A percentile compares a stretch with the other conserved stretches of the same genome.
phyloP scores from a whole-genome alignment of 2,329 filamentous ascomycete genomes.

The Lasiodiplodia hormozganensis region DNA sequence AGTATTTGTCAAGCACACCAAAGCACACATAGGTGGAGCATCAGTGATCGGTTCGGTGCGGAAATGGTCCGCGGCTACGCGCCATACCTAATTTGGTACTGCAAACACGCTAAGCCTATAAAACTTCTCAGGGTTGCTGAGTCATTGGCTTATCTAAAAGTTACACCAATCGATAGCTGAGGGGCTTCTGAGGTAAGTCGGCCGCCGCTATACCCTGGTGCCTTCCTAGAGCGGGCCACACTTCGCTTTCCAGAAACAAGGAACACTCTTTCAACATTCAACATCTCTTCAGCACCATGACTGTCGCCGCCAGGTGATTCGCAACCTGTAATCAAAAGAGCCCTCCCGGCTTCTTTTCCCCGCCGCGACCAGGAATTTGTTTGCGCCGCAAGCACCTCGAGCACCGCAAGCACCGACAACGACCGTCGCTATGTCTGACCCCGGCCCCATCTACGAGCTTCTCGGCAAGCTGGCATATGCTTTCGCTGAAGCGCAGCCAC shows the following conservation, averaged over 20 bases:
- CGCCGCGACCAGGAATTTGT: not conserved
- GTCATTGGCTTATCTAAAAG: too few relatives aligned
- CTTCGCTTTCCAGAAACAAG: conserved; percentile 11
- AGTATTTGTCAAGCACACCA: conserved; percentile 19
- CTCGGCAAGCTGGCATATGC: conserved; percentile 53
- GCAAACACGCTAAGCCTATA: too few relatives aligned
- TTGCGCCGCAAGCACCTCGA: conserved; percentile 11
- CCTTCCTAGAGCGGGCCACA: conserved; percentile 10
- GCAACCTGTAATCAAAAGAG: not conserved
- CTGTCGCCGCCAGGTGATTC: not conserved
- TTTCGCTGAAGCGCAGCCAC: conserved; percentile 48
- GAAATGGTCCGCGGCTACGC: conserved; percentile 4
- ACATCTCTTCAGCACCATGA: not conserved
- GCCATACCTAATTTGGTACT: too few relatives aligned
- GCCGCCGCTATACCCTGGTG: not conserved
- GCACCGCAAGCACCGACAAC: conserved; percentile 6
- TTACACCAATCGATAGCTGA: too few relatives aligned
- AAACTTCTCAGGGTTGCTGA: rapidly evolving
- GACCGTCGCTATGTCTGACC: conserved; percentile 30
- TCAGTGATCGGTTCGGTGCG: conserved; percentile 13
- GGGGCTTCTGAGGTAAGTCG: not conserved
- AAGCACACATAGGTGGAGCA: conserved; percentile 5
- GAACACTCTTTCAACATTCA: conserved; percentile 8
- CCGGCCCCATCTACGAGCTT: conserved; percentile 39
- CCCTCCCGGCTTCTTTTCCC: not conserved